Evolutionary conservation across 306 rosid genomes (phyloP), one percentile per base, ranked within the genome.

Genomic region (Prunus padus): DNA sequence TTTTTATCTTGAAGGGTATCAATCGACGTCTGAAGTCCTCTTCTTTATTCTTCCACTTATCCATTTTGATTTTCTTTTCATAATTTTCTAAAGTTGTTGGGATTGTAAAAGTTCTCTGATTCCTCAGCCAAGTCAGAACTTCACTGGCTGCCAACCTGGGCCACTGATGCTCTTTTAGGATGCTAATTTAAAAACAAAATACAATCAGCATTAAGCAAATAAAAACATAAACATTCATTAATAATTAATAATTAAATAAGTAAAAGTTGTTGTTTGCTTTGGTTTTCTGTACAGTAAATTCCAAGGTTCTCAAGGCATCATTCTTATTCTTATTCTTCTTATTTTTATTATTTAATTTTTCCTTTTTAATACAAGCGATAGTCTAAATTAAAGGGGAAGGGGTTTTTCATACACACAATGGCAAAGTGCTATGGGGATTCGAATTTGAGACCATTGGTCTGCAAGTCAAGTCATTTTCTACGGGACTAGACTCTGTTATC

Each of bases 121-220:
- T 80, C 82, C 80, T 74, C 55, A 33, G 77, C 87, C 84, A 80
- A 62, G 84, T 73, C 80, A 84, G 54, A 80, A 63, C 68, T 40
- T 73, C 77, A 76, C 77, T 67, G n/a, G 28, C 65, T 80, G 83
- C 86, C 89, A 79, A 86, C 86, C 81, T 74, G 82, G 56, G 52
- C 76, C 76, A 66, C 73, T 64, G 67, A 74, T 77, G 78, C 73
- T 80, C 82, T 72, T 69, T 59, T n/a, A n/a, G 15, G 12, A 10
- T 4, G 7, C 55, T 4, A 57, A 57, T 57, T 57, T 57, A 5
- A 23, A 9, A 22, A 4, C 9, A 13, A 25, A 25, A 15, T 50
- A 51, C n/a, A 68, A 45, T 28, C 16, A 1, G 10, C 22, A 76
- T 2, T 57, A 22, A 57, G 28, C 31, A 45, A 42, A 16, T 2